Conservation (phyloP, 1,284 basidiomycete genomes). For the Microbotryum lychnidis-dioicae region DNA sequence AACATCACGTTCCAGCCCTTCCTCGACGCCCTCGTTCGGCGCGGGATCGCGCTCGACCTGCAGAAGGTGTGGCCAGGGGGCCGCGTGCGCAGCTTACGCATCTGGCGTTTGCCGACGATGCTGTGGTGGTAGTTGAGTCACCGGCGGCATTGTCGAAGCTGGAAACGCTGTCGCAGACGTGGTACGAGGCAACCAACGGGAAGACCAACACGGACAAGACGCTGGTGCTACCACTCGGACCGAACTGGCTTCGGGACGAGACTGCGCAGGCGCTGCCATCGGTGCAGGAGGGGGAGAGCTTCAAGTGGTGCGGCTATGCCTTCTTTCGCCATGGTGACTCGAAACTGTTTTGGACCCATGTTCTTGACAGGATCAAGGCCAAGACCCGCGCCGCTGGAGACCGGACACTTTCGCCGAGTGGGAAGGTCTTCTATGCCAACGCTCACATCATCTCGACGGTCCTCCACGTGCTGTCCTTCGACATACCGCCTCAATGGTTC, state of each 20-base stretch:
- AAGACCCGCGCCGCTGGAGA: no score
- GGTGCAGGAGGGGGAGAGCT: not conserved
- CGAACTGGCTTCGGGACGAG: no score
- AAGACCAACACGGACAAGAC: no score
- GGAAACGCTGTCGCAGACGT: not conserved
- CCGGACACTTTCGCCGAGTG: no score
- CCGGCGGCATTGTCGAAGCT: not conserved
- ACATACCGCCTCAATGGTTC: no score
- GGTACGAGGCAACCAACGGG: not conserved
- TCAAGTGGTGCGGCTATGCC: no score
- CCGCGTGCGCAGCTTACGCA: not conserved
- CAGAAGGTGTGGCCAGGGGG: no score
- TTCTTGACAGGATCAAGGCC: not conserved
- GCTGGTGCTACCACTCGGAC: no score
- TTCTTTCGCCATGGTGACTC: not conserved
- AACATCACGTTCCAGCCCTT: slow-evolving; percentile 7
- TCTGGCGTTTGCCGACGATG: slow-evolving; percentile 6
- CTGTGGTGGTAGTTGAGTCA: not conserved
- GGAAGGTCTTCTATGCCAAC: no score
- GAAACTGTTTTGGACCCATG: not conserved
- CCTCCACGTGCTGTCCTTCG: no score
- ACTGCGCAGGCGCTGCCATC: not conserved
- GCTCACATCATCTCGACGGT: no score
- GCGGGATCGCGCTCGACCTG: not conserved
- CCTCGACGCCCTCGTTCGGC: slow-evolving; percentile 1